Evolutionary conservation across 2,329 filamentous ascomycete genomes (phyloP).

Genomic region (Capronia coronata): DNA sequence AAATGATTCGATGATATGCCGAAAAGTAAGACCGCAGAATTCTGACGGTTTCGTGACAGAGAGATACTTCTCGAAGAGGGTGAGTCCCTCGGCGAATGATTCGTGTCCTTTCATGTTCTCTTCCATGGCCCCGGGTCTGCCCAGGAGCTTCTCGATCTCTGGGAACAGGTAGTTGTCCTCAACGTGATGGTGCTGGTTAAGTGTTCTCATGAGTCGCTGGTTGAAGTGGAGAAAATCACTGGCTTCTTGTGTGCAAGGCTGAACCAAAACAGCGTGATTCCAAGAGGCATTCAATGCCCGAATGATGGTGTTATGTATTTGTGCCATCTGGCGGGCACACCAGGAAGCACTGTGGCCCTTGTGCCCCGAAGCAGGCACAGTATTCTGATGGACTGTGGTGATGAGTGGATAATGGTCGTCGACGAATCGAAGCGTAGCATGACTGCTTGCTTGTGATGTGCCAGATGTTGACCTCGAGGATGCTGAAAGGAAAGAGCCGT

Average conservation of each 20-base stretch:
- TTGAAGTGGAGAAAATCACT: constrained; percentile 28
- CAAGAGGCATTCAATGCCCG: constrained; percentile 27
- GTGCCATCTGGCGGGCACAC: constrained; percentile 26
- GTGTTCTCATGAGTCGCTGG: constrained; percentile 23
- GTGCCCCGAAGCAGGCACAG: constrained; percentile 11
- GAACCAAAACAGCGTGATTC: constrained; percentile 24
- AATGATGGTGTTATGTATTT: constrained; percentile 28
- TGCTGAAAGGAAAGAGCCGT: constrained; percentile 51
- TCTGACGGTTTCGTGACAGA: constrained; percentile 22
- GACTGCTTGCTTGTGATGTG: constrained; percentile 12
- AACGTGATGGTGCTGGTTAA: constrained; percentile 24
- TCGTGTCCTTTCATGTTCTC: constrained; percentile 20
- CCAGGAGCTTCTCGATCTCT: constrained; percentile 18
- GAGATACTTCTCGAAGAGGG: constrained; percentile 26
- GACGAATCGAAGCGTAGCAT: constrained; percentile 13
- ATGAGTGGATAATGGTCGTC: constrained; percentile 28
- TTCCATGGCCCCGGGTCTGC: constrained; percentile 18
- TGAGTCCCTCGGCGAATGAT: constrained; percentile 23
- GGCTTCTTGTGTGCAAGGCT: constrained; percentile 21
- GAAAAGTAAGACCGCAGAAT: constrained; percentile 25
- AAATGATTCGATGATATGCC: constrained; percentile 26
- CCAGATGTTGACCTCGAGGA: constrained; percentile 72
- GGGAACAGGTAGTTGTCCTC: constrained; percentile 25
- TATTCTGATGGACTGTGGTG: constrained; percentile 18
- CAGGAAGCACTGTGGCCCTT: constrained; percentile 18